Conservation (phyloP, 768 basidiomycete genomes). For the Scleroderma citrinum region DNA sequence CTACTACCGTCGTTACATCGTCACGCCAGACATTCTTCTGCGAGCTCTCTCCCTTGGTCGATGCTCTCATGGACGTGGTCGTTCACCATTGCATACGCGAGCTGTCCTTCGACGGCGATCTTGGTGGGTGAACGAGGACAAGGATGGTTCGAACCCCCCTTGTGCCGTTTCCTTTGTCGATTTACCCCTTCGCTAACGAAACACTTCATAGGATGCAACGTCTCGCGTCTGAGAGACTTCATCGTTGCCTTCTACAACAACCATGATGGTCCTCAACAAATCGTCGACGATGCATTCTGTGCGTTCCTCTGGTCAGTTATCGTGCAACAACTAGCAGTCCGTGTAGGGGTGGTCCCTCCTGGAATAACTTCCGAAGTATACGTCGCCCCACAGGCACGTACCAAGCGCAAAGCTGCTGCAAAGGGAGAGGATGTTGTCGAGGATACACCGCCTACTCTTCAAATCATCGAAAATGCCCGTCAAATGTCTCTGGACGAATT, state of each 20-base stretch:
- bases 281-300: constrained; percentile 68
- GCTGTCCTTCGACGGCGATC: constrained; percentile 84
- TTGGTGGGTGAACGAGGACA: constrained; percentile 53
- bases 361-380: constrained; percentile 62
- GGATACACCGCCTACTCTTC: constrained; percentile 39
- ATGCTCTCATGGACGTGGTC: constrained; percentile 70
- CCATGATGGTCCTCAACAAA: constrained; percentile 39
- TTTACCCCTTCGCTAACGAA: constrained; percentile 12
- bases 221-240: constrained; percentile 66
- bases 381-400: constrained; percentile 71
- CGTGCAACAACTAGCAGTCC: constrained; percentile 66
- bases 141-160: constrained; percentile 42
- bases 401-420: constrained; percentile 56
- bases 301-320: constrained; percentile 81
- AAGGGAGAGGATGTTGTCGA: constrained; percentile 46
- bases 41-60: no score
- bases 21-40: not conserved
- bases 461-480: constrained; percentile 51
- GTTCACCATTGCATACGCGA: constrained; percentile 80
- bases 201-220: constrained; percentile 55
- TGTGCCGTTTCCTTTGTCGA: constrained; percentile 15
- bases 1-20: no score
- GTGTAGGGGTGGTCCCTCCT: constrained; percentile 64
- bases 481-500: constrained; percentile 52
- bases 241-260: constrained; percentile 58